phyloP scores from a whole-genome alignment of 164 flowering plant genomes.

The Magnolia changhungtana region DNA sequence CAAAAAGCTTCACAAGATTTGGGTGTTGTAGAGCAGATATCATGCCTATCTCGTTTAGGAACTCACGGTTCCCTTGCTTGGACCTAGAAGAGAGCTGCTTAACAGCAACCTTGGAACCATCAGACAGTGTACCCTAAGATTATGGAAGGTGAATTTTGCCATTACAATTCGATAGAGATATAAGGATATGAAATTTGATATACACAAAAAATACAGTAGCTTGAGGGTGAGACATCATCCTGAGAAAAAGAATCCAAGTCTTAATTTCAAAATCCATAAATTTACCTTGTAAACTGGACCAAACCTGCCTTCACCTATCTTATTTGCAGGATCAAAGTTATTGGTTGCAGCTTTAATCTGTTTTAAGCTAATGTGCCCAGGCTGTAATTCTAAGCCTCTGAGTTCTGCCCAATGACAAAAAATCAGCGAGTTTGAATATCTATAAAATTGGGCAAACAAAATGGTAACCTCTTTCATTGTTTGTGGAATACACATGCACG shows the following conservation, averaged over 20 bases:
- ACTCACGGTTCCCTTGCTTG: constrained; percentile 64
- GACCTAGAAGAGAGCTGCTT: constrained; percentile 61
- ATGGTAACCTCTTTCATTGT: too few species aligned
- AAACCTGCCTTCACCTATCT: constrained; percentile 68
- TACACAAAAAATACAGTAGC: not conserved
- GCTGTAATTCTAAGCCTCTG: constrained; percentile 31
- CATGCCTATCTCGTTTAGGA: constrained; percentile 59
- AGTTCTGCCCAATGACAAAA: constrained; percentile 19
- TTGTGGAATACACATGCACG: too few species aligned
- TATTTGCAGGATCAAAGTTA: constrained; percentile 39
- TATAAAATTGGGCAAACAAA: not conserved
- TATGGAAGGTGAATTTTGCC: not conserved
- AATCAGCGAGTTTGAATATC: not conserved
- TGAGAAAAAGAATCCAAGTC: not conserved
- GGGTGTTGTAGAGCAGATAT: constrained; percentile 62
- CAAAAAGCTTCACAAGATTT: constrained; percentile 52
- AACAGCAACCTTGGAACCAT: constrained; percentile 53
- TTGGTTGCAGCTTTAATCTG: constrained; percentile 48
- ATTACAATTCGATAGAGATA: not conserved
- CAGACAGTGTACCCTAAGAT: constrained; percentile 25
- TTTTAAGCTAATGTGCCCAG: constrained; percentile 34
- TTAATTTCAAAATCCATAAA: not conserved
- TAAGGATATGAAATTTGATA: not conserved
- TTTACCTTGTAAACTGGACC: constrained; percentile 59
- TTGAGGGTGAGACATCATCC: not conserved